These are phyloP conservation scores for Geotrichum aggregatum DNA, from an alignment of 1,139 yeast species.

Conservation along the genomic window DNA sequence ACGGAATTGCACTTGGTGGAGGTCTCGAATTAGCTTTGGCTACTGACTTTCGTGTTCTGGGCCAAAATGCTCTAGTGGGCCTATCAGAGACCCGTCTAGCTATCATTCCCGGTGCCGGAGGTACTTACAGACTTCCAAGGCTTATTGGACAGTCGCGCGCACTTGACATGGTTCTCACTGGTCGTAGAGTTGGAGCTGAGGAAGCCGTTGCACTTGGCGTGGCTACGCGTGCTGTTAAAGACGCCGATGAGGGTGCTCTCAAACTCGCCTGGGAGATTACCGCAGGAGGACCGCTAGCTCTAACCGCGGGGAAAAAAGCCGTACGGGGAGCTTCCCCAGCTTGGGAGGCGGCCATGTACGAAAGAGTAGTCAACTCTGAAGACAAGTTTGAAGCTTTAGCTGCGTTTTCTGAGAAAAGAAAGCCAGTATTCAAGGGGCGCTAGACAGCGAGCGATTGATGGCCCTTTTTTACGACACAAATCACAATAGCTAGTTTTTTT, in stretches of 20 bases:
- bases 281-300: slow-evolving; percentile 36
- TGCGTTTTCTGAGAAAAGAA: slow-evolving; percentile 34
- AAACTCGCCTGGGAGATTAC: slow-evolving; percentile 31
- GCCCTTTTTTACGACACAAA: too few relatives aligned
- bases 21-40: slow-evolving; percentile 35
- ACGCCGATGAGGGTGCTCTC: slow-evolving; percentile 30
- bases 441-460: too few relatives aligned
- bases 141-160: slow-evolving; percentile 34
- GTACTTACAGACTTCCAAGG: slow-evolving; percentile 35
- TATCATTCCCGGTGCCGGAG: slow-evolving; percentile 37
- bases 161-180: slow-evolving; percentile 32
- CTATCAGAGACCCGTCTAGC: slow-evolving; percentile 35
- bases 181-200: slow-evolving; percentile 30
- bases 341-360: slow-evolving; percentile 32
- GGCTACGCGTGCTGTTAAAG: slow-evolving; percentile 30
- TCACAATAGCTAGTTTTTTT: too few relatives aligned
- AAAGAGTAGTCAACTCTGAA: slow-evolving; percentile 32
- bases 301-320: slow-evolving; percentile 34
- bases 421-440: slow-evolving; percentile 34
- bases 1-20: slow-evolving; percentile 37
- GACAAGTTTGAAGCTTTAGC: slow-evolving; percentile 37
- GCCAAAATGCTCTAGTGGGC: slow-evolving; percentile 28
- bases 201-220: slow-evolving; percentile 33
- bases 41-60: slow-evolving; percentile 33
- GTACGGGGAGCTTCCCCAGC: slow-evolving; percentile 31